Base-by-base conservation (phyloP, 2,329 filamentous ascomycete genomes). In the Pseudocercospora pini-densiflorae region DNA sequence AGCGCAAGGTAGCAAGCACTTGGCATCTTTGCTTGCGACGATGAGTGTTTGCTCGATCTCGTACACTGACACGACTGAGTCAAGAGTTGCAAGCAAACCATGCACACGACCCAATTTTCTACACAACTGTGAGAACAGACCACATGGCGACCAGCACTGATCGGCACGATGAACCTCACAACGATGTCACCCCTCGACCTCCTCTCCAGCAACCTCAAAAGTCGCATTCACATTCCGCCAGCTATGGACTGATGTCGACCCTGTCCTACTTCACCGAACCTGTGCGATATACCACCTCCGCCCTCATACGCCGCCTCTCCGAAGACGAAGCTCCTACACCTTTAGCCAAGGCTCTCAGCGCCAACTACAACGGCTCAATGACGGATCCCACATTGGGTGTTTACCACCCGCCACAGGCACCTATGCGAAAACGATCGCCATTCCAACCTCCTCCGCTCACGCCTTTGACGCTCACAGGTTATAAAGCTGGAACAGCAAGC, bases 401-500 rank as follows among this genome's bases (percentile, higher is more conserved):
- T 68, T 92, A 88, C 78, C 84, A 83, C 24, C 86, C 87, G 69
- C 71, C 71, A 40, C 67, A 53, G 43, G 62, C 61, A 21, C 82
- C 86, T 64, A 81, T 83, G 64, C 88, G 92, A 70, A 88, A 86
- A 61, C 86, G 87, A 6, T 93, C 91, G 12, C 93, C 93, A 1
- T 93, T 97, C 78, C 91, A 93, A 72, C 93, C 93, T 1, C 94
- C 94, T 10, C 94, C 94, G 0, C 87, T 98, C 59, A 94, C 94
- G 64, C 92, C 94, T 0, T 81, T 98, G 23, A 83, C 85, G 4
- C 85, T 98, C 40, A 80, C 83, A 23, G 91, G 91, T 43, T 92
- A 90, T 79, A 83, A 84, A 65, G 80, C 83, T 1, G 85, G 84
- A 73, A 93, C 90, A 3, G 81, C 84, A 19, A 73, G 80, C 19